A percentile compares a stretch with the other conserved stretches of the same genome.
These are phyloP conservation scores for Neonectria ditissima DNA, from an alignment of 2,329 filamentous ascomycete genomes.

Conservation along the genomic window DNA sequence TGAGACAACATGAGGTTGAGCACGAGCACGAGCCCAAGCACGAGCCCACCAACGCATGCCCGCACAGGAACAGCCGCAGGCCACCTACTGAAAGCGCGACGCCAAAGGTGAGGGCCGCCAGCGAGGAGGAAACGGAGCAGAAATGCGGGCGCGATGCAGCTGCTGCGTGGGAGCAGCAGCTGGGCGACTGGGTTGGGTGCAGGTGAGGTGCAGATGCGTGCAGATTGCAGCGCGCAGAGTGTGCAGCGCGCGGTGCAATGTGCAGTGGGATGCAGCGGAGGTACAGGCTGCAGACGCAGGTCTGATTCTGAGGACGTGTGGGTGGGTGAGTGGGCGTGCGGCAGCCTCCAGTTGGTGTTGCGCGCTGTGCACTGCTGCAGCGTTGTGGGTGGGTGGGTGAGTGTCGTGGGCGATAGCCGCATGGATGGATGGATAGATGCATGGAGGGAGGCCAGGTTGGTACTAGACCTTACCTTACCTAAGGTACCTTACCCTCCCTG, in stretches of 20 bases:
- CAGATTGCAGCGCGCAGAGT: not conserved
- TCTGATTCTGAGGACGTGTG: constrained; percentile 20
- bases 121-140: constrained; percentile 21
- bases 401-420: constrained; percentile 3
- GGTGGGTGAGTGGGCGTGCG: constrained; percentile 7
- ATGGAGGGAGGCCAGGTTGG: too few relatives aligned
- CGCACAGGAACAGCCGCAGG: constrained; percentile 14
- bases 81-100: constrained; percentile 3
- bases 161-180: constrained; percentile 11
- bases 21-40: constrained; percentile 5
- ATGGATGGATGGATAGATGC: constrained; percentile 2
- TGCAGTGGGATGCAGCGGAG: constrained; percentile 25
- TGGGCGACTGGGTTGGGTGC: constrained; percentile 18
- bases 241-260: constrained; percentile 18
- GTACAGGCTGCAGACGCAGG: constrained; percentile 20
- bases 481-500: not conserved
- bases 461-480: not conserved
- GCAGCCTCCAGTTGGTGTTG: constrained; percentile 4
- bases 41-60: constrained; percentile 1
- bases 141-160: constrained; percentile 23
- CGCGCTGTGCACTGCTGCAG: not conserved
- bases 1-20: constrained; percentile 1
- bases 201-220: constrained; percentile 3
- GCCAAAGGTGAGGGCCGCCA: constrained; percentile 13
- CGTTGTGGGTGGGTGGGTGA: not conserved